phyloP scores from a whole-genome alignment of 2,329 filamentous ascomycete genomes.

The Mycosphaerella sp. region DNA sequence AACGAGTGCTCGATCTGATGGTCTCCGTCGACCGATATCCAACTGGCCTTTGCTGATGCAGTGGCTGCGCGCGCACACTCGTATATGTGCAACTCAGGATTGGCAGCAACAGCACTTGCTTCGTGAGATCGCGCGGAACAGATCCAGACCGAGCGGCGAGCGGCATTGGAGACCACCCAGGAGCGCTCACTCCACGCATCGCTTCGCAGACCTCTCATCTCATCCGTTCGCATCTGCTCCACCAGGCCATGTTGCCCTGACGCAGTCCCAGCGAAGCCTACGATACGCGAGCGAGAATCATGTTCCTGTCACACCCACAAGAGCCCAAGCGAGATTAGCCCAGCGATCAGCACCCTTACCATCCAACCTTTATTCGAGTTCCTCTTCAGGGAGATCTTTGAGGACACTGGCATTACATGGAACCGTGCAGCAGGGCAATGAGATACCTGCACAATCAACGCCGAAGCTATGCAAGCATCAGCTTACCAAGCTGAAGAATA shows the following conservation, averaged over 20 bases:
- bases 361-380: not conserved
- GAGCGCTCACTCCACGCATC: constrained; percentile 28
- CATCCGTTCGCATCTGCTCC: constrained; percentile 26
- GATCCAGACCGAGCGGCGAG: not conserved
- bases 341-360: constrained; percentile 20
- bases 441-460: not conserved
- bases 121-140: not conserved
- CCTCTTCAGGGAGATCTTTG: not conserved
- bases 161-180: constrained; percentile 29
- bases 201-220: constrained; percentile 16
- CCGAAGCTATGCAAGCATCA: constrained; percentile 15
- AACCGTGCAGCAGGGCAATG: not conserved
- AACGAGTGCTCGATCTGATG: not conserved
- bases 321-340: constrained; percentile 15
- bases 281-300: constrained; percentile 21
- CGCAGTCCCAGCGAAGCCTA: constrained; percentile 20
- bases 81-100: not conserved
- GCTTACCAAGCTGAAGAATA: constrained; percentile 5
- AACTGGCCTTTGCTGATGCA: not conserved
- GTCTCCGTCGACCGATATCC: not conserved
- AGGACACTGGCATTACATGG: not conserved
- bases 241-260: constrained; percentile 1
- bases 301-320: constrained; percentile 20
- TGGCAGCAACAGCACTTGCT: not conserved
- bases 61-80: not conserved